Percentiles rank a stretch among this genome's conserved stretches.
These are phyloP conservation scores for Trichopus zeylanicus DNA, from an alignment of 116 monocot genomes.

Conservation along the genomic window DNA sequence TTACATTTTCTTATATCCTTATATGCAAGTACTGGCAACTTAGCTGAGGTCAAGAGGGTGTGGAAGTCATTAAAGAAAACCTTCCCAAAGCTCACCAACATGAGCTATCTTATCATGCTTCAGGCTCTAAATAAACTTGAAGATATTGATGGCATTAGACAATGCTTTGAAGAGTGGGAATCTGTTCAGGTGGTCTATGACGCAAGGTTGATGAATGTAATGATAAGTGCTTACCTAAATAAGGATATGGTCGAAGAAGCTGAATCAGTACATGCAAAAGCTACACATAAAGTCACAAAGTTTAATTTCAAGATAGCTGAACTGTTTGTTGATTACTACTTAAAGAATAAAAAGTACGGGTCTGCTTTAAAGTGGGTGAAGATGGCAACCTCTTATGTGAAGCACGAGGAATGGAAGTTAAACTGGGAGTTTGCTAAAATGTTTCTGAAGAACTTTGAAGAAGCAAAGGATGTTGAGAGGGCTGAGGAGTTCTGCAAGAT, in stretches of 20 bases:
- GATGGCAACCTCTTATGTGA: background rate
- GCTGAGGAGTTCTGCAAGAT: constrained; percentile 18
- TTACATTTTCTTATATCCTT: constrained; percentile 29
- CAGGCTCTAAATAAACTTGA: constrained; percentile 35
- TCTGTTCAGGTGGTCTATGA: constrained; percentile 21
- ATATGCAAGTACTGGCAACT: constrained; percentile 32
- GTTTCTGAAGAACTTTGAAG: constrained; percentile 21
- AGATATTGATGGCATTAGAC: constrained; percentile 21
- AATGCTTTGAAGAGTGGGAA: constrained; percentile 41
- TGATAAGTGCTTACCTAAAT: constrained; percentile 23
- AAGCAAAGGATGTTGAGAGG: constrained; percentile 30
- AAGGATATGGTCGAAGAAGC: constrained; percentile 30
- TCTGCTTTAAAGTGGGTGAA: constrained; percentile 24
- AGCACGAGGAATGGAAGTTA: constrained; percentile 14
- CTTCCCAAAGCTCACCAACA: constrained; percentile 21
- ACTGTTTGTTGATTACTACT: constrained; percentile 20
- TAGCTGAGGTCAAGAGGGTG: constrained; percentile 31
- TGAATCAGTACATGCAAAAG: constrained; percentile 14
- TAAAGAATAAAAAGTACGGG: constrained; percentile 14
- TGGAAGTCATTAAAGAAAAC: constrained; percentile 27
- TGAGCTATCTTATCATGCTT: constrained; percentile 30
- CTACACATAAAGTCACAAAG: constrained; percentile 5
- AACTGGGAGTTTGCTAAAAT: constrained; percentile 12
- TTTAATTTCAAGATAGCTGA: constrained; percentile 15
- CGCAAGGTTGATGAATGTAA: constrained; percentile 16